Evolutionary conservation across 306 rosid genomes (phyloP), one percentile per base, ranked within the genome.

Genomic region (Pyrus pyrifolia): DNA sequence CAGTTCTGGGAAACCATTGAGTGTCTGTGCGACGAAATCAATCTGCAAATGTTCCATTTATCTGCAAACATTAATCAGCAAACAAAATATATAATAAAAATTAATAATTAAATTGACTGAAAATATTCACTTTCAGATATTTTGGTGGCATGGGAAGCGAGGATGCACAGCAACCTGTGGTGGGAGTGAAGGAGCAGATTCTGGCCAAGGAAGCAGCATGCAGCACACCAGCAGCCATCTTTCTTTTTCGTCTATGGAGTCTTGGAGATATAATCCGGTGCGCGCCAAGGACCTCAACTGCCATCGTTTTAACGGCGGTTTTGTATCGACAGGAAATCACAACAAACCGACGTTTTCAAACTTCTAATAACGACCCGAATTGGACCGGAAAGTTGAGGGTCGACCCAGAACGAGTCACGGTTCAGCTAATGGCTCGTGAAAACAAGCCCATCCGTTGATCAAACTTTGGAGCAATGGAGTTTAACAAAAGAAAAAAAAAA

Each of bases 21-120:
- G 70, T 58, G 44, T 46, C 12, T 75, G 23, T 31, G 68, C 55
- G 79, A 61, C 25, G 55, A 52, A 79, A 66, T 79, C 78, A 76
- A 75, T 79, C 79, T 65, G 77, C 85, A 75, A 77, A 21, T 58
- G 79, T 68, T 81, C 65, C 75, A 70, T 76, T 22, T 72, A 45
- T 82, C 83, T 78, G 88, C 83, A 58, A 67, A 57, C 33, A 64
- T 55, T 49, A 82, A 74, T 76, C 71, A 22, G 46, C 7, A 76
- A 40, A 45, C 2, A 46, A 62, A 53, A 40, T 19, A 40, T 30
- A 68, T 21, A 14, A 49, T 19, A 1, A 27, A 29, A 29, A 61
- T 14, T 18, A 17, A 18, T 4, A 4, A n/a, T 45, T 19, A 23
- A 23, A 67, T 8, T n/a, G 38, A 31, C 38, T 5, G 46, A 59